Conservation (phyloP, 75 land plant genomes). For the Ceratopteris richardii region DNA sequence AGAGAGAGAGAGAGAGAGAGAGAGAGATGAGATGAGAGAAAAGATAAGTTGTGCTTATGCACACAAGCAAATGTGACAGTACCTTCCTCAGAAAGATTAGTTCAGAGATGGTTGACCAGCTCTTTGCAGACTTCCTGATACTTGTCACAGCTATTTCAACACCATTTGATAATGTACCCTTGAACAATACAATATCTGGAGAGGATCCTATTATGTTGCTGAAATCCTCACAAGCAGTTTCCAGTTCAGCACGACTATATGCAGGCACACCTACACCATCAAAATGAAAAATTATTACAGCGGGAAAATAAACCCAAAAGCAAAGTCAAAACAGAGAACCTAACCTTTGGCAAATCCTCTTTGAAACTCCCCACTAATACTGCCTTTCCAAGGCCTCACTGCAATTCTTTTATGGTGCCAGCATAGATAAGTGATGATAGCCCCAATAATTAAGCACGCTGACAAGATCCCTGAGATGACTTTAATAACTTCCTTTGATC, state of each 20-base stretch:
- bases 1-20: too few relatives aligned
- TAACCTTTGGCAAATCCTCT: constrained; percentile 61
- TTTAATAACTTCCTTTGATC: too few relatives aligned
- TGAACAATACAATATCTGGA: constrained; percentile 51
- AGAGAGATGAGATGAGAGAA: too few relatives aligned
- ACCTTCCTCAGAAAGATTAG: constrained; percentile 56
- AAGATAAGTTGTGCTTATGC: too few relatives aligned
- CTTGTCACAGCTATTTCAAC: constrained; percentile 68
- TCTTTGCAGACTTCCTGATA: constrained; percentile 25
- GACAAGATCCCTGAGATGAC: too few relatives aligned
- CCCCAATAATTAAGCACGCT: too few relatives aligned
- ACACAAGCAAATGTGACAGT: too few relatives aligned
- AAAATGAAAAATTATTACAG: not conserved
- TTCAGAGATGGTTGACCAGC: constrained; percentile 54
- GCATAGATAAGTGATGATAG: constrained; percentile 10
- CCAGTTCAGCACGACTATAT: constrained; percentile 51
- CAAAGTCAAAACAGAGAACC: too few relatives aligned
- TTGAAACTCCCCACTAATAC: constrained; percentile 76
- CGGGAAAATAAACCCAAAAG: not conserved
- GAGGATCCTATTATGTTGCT: constrained; percentile 79
- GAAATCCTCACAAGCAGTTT: constrained; percentile 77
- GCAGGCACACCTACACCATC: constrained; percentile 39
- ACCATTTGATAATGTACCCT: constrained; percentile 69
- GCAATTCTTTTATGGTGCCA: constrained; percentile 35
- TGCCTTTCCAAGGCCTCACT: constrained; percentile 74